Percentiles rank a stretch among this genome's conserved stretches.
Conservation (phyloP, 495 filamentous ascomycete species). For the Podospora appendiculata region DNA sequence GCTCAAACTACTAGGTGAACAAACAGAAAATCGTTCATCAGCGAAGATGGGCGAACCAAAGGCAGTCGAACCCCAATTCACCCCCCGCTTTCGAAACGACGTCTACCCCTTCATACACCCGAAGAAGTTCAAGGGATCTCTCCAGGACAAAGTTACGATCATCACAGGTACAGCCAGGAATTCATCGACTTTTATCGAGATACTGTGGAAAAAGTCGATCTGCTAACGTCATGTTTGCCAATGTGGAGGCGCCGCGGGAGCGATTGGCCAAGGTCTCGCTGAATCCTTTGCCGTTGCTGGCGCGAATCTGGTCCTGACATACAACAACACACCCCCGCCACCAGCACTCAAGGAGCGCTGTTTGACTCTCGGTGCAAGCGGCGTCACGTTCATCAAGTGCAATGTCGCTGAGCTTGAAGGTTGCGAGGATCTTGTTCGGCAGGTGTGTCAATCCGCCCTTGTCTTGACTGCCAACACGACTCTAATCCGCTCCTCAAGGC, state of each 20-base stretch:
- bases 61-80: constrained; percentile 8
- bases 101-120: constrained; percentile 27
- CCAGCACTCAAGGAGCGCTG: constrained; percentile 13
- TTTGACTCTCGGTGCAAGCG: constrained; percentile 13
- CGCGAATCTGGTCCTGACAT: constrained; percentile 22
- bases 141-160: constrained; percentile 21
- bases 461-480: not conserved
- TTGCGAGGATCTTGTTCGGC: constrained; percentile 16
- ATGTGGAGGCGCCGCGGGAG: constrained; percentile 17
- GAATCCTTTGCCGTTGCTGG: constrained; percentile 29
- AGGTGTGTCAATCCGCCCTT: constrained; percentile 5
- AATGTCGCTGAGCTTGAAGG: constrained; percentile 19
- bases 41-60: constrained; percentile 1
- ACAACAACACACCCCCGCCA: constrained; percentile 24
- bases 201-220: not conserved
- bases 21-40: not conserved
- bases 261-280: constrained; percentile 22
- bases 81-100: constrained; percentile 22
- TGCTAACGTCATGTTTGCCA: not conserved
- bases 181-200: too few species aligned
- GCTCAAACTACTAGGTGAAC: not conserved
- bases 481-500: not conserved
- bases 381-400: constrained; percentile 18
- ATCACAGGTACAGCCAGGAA: constrained; percentile 17
- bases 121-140: constrained; percentile 19